Percentiles rank a stretch among this genome's conserved stretches.
phyloP scores from a whole-genome alignment of 179 eudicot genomes.

The Camellia oleifera region DNA sequence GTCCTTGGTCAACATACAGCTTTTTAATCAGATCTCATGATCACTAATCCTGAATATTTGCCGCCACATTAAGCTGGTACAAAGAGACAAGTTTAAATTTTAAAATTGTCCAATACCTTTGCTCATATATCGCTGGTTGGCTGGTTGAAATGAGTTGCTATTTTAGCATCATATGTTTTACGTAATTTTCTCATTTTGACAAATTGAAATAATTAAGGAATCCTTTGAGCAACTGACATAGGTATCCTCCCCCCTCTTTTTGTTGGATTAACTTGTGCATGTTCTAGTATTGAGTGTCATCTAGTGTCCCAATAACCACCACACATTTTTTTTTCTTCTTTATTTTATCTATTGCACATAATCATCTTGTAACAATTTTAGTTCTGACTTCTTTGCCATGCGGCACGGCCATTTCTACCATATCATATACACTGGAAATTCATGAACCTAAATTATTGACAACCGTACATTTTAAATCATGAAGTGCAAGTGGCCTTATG shows the following conservation, averaged over 20 bases:
- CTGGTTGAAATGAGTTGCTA: not conserved
- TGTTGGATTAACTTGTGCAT: too few relatives aligned
- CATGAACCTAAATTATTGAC: not conserved
- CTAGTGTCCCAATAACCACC: too few relatives aligned
- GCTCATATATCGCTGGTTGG: not conserved
- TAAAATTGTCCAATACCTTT: too few relatives aligned
- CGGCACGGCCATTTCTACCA: not conserved
- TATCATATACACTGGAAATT: not conserved
- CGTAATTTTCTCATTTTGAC: too few relatives aligned
- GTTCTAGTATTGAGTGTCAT: too few relatives aligned
- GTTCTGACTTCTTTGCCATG: not conserved
- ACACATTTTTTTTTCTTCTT: too few relatives aligned
- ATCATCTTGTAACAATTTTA: not conserved
- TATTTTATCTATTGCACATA: not conserved
- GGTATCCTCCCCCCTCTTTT: too few relatives aligned
- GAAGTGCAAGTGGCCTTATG: not conserved
- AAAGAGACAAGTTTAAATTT: not conserved
- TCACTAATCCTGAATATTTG: not conserved
- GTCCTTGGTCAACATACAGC: not conserved
- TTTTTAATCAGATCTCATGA: not conserved
- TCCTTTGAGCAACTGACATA: too few relatives aligned
- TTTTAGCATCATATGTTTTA: not conserved
- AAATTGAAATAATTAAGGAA: too few relatives aligned
- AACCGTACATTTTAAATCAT: not conserved
- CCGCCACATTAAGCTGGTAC: not conserved